Evolutionary conservation across 768 basidiomycete species (phyloP), one percentile per base, ranked within the genome.

Genomic region (Sarcodon sp.): DNA sequence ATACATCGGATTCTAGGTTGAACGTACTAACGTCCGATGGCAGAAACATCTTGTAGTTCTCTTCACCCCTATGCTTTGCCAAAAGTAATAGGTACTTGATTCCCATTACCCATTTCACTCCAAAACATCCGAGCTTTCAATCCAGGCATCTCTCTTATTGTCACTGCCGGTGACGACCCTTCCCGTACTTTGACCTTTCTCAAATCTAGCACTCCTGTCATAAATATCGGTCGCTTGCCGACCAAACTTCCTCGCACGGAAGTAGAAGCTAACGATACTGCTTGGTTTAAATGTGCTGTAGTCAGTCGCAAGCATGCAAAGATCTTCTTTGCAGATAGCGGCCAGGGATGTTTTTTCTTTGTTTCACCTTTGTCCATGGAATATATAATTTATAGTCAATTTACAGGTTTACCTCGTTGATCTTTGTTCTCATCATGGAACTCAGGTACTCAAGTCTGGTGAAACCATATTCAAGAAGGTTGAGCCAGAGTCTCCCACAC

Each of bases 271-370:
- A 39, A 48, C 21, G 69, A 71, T 47, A 70, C 69, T 49, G 82
- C 77, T 12, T 72, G 78, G 61, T 87, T 87, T 54, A 65, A 77
- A 44, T 87, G 86, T 57, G 80, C 83, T 32, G 86, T 88, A 43
- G 81, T 89, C 53, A 86, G 83, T 60, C 74, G 86, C 21, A 75
- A 67, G 57, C 86, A 89, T 66, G 85, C 86, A 49, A 84, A 79
- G 70, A 78, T 89, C 51, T 70, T 73, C 16, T 81, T 87, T 61
- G 70, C 80, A 4, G 80, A 84, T 55, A 73, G 70, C 52, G 83
- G 84, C 43, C 72, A 75, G 67, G 85, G 87, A 72, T 53, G 72
- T 57, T 50, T 44, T 38, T 37, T 44, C 49, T 35, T 34, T 41
- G 27, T 35, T 48, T 55, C 55, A 50, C 43, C 34, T 33, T 54